A percentile compares a stretch with the other conserved stretches of the same genome.
Conservation (phyloP, 768 basidiomycete species). For the Leccinum variicolor region DNA sequence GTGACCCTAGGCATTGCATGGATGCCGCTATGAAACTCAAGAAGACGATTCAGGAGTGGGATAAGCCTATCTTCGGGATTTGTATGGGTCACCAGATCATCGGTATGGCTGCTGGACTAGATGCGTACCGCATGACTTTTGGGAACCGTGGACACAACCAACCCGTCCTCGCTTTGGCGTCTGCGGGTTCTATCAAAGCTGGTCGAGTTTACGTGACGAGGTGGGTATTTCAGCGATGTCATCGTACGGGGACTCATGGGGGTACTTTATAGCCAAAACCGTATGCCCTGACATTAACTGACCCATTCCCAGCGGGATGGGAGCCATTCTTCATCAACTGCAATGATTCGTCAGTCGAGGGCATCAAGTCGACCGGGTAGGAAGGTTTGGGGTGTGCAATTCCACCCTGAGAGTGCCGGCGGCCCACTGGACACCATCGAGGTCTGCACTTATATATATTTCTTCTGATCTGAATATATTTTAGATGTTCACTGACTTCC, state of each 20-base stretch:
- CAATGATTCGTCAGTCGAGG: slow-evolving; percentile 98
- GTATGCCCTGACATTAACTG: slow-evolving; percentile 90
- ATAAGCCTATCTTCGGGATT: slow-evolving; percentile 93
- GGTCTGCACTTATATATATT: not conserved
- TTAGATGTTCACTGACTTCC: slow-evolving; percentile 94
- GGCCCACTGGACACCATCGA: too few species aligned
- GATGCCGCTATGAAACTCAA: slow-evolving; percentile 79
- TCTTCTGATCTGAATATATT: not conserved
- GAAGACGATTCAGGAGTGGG: slow-evolving; percentile 83
- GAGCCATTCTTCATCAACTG: slow-evolving; percentile 99
- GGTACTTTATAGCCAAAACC: slow-evolving; percentile 69
- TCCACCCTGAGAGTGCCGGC: too few species aligned
- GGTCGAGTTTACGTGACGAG: slow-evolving; percentile 97
- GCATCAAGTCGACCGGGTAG: slow-evolving; percentile 83
- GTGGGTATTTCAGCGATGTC: slow-evolving; percentile 34
- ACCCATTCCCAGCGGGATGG: slow-evolving; percentile 96
- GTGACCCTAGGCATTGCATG: slow-evolving; percentile 88
- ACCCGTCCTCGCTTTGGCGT: slow-evolving; percentile 91
- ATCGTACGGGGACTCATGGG: not conserved
- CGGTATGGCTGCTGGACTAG: slow-evolving; percentile 94
- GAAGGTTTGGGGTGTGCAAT: too few species aligned
- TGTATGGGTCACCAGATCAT: slow-evolving; percentile 99
- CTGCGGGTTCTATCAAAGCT: slow-evolving; percentile 88
- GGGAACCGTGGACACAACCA: slow-evolving; percentile 99
- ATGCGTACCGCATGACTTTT: slow-evolving; percentile 97